Evolutionary conservation across 2,329 filamentous ascomycete species (phyloP).

Genomic region (Aspergillus sojae): DNA sequence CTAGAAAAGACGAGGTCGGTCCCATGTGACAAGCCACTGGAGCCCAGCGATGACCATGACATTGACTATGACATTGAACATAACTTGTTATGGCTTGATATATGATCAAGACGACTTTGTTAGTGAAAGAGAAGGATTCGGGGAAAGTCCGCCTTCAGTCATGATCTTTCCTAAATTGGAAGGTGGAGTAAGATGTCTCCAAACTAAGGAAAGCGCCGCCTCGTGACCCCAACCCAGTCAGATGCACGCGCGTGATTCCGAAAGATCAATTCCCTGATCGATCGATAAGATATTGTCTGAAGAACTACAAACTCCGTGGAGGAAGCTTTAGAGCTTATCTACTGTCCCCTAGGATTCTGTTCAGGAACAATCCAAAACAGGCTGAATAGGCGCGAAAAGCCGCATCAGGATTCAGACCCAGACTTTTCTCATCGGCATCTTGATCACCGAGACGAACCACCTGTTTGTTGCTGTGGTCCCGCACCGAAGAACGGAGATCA

Average conservation of each 20-base stretch:
- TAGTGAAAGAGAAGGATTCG: neutral
- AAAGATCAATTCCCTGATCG: neutral
- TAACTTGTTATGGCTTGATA: neutral
- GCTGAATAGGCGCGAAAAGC: constrained; percentile 7
- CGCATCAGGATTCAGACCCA: constrained; percentile 12
- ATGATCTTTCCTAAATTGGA: constrained; percentile 6
- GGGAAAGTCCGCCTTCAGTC: neutral
- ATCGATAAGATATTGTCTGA: constrained; percentile 6
- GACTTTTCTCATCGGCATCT: constrained; percentile 17
- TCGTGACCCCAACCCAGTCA: neutral
- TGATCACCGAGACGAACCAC: constrained; percentile 22
- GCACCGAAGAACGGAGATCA: constrained; percentile 31
- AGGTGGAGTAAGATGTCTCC: neutral
- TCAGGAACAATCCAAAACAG: neutral
- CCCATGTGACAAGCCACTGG: neutral
- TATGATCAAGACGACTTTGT: too few species aligned
- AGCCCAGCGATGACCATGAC: neutral
- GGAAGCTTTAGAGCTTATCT: neutral
- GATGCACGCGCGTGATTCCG: neutral
- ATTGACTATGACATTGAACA: neutral
- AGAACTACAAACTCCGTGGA: neutral
- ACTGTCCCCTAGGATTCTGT: neutral
- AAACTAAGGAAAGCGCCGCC: neutral
- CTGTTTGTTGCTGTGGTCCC: constrained; percentile 16
- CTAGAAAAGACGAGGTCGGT: neutral